Conservation (phyloP, 2,329 filamentous ascomycete genomes). For the Zalaria obscura region DNA sequence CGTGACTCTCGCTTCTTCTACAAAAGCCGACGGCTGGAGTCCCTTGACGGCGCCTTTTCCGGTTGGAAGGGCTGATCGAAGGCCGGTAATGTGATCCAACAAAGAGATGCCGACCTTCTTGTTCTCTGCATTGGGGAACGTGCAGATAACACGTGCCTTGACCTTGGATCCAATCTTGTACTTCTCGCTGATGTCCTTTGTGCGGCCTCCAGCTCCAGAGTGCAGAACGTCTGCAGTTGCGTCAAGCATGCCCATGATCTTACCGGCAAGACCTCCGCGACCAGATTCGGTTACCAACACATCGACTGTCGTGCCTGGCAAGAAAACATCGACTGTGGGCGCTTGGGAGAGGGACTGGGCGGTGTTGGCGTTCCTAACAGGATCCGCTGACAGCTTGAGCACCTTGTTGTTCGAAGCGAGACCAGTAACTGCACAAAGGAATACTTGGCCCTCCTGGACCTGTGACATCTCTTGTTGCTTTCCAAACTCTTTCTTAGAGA, state of each 20-base stretch:
- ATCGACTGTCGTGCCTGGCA: constrained; percentile 84
- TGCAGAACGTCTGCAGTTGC: constrained; percentile 84
- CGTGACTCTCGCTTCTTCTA: constrained; percentile 65
- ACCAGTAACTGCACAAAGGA: constrained; percentile 68
- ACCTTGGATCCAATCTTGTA: constrained; percentile 75
- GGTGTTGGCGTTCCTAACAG: constrained; percentile 49
- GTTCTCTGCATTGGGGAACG: constrained; percentile 62
- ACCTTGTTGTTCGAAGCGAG: constrained; percentile 68
- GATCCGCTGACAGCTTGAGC: constrained; percentile 67
- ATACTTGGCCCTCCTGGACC: constrained; percentile 69
- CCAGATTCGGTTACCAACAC: constrained; percentile 67
- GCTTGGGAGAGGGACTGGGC: constrained; percentile 58
- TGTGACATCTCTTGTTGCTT: constrained; percentile 47
- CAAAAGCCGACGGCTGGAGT: constrained; percentile 57
- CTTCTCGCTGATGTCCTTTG: constrained; percentile 57
- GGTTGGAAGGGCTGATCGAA: constrained; percentile 41
- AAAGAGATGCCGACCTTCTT: constrained; percentile 81
- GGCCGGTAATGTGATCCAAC: constrained; percentile 56
- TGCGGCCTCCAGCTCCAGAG: constrained; percentile 55
- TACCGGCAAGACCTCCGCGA: constrained; percentile 64
- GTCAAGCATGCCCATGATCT: constrained; percentile 83
- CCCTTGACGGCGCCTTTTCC: constrained; percentile 25
- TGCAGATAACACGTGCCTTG: constrained; percentile 77
- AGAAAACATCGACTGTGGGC: constrained; percentile 75
- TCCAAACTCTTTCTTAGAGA: constrained; percentile 72